Evolutionary conservation across 2,329 filamentous ascomycete species (phyloP).

Genomic region (Lachnellula arida): DNA sequence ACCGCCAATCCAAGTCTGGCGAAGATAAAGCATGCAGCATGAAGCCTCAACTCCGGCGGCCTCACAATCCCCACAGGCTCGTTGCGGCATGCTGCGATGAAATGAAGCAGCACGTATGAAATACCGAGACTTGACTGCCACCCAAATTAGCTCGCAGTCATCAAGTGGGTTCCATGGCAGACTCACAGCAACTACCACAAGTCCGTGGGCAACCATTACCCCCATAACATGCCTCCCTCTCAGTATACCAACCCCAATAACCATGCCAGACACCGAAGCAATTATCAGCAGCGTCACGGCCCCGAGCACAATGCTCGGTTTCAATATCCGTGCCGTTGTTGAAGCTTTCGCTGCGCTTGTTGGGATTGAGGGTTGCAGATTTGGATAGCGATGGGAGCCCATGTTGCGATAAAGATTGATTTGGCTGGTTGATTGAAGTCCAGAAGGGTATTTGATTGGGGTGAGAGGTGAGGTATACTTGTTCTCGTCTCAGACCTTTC

Average conservation of each 20-base stretch:
- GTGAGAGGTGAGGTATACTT: not conserved
- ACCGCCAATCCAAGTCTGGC: conserved; percentile 19
- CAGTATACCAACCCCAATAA: conserved; percentile 10
- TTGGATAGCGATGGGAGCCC: conserved; percentile 2
- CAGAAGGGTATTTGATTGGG: not conserved
- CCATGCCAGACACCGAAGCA: conserved; percentile 9
- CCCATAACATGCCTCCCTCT: conserved; percentile 9
- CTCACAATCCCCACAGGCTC: conserved; percentile 16
- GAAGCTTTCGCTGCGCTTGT: conserved; percentile 4
- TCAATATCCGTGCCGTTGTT: conserved; percentile 15
- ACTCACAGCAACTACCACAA: conserved; percentile 22
- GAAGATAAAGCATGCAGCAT: conserved; percentile 23
- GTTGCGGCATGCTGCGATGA: conserved; percentile 16
- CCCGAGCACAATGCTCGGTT: conserved; percentile 14
- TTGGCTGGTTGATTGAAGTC: not conserved
- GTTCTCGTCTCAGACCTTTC: conserved; percentile 11
- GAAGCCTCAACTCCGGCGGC: conserved; percentile 18
- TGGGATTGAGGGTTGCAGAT: conserved; percentile 11
- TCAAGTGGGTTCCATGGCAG: not conserved
- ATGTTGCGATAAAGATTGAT: not conserved
- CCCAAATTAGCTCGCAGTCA: not conserved
- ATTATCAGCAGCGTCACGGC: conserved; percentile 13
- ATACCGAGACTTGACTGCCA: conserved; percentile 20
- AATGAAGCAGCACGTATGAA: conserved; percentile 21
- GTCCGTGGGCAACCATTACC: conserved; percentile 11